Base-by-base conservation (phyloP, 1,139 yeast species). In the Geotrichum citri-aurantii region DNA sequence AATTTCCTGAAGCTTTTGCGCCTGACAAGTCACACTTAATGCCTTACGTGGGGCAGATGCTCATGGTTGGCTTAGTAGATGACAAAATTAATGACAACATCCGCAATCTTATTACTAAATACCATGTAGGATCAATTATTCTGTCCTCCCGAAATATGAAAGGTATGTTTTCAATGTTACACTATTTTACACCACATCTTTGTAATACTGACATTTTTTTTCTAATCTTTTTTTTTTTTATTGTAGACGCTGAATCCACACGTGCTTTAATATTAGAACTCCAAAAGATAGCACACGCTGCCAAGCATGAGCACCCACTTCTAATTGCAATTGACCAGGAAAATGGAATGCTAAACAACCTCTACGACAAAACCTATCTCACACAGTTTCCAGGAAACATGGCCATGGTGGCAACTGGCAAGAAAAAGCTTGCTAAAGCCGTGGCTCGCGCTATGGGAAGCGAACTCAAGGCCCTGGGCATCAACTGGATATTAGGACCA, bases 331-430 rank as follows among this genome's bases (percentile, higher is more conserved):
- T 75, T 62, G 77, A 79, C 63, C 80, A 78, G 61, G 82, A 79
- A 71, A 78, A 68, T 64, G 81, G 82, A 58, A 75, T 75, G 75
- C 68, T 82, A 70, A 83, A 83, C 69, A 77, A 84, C 31, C 72
- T 84, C 51, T 81, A 81, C 66, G 86, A 83, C 65, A 77, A 79
- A 4, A 77, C 78, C 11, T 74, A 72, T 61, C 69, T 84, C 31
- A 79, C 84, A 10, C 88, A 83, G 67, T 82, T 80, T 63, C 88
- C 88, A 0, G 82, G 85, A 2, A 83, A 85, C 19, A 82, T 84
- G 86, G 88, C 85, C 2, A 69, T 83, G 49, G 81, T 83, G 0
- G 86, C 88, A 19, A 78, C 85, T 0, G 80, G 81, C 4, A 80
- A 81, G 58, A 68, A 76, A 11, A 77, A 78, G 12, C 68, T 82